Percentiles rank a stretch among this genome's conserved stretches.
These are phyloP conservation scores for Sergeia podlipaevii DNA, from an alignment of 208 protist species.

Conservation along the genomic window DNA sequence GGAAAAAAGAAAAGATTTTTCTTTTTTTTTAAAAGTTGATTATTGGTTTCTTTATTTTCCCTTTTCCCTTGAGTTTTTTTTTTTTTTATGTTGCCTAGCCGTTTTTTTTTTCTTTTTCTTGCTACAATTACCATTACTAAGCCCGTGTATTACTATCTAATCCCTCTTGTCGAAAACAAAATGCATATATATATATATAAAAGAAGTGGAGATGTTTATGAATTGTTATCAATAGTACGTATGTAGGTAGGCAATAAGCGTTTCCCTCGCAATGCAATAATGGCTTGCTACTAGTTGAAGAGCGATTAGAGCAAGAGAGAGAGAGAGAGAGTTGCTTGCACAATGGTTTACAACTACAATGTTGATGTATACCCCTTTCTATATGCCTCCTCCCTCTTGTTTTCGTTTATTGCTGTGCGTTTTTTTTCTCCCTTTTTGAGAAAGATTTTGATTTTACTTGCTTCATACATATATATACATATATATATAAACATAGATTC, in stretches of 20 bases:
- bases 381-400: neutral
- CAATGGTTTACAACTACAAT: too few relatives aligned
- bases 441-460: neutral
- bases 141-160: too few relatives aligned
- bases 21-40: neutral
- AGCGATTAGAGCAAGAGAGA: too few relatives aligned
- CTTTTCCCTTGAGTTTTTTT: slow-evolving; percentile 5
- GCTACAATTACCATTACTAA: neutral
- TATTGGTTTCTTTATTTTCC: slow-evolving; percentile 1
- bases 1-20: slow-evolving; percentile 1
- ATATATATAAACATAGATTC: slow-evolving; percentile 10
- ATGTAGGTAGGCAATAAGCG: too few relatives aligned
- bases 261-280: too few relatives aligned
- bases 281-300: too few relatives aligned
- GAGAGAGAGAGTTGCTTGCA: too few relatives aligned
- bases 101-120: slow-evolving; percentile 7
- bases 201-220: too few relatives aligned
- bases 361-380: too few relatives aligned
- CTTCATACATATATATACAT: slow-evolving; percentile 14
- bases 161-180: too few relatives aligned
- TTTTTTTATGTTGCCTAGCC: neutral
- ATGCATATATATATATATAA: too few relatives aligned
- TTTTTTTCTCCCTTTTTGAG: neutral
- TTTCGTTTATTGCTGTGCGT: slow-evolving; percentile 3
- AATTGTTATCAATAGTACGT: too few relatives aligned